Evolutionary conservation across 257 asterid genomes (phyloP), one percentile per base, ranked within the genome.

Genomic region (Capsicum chinense): DNA sequence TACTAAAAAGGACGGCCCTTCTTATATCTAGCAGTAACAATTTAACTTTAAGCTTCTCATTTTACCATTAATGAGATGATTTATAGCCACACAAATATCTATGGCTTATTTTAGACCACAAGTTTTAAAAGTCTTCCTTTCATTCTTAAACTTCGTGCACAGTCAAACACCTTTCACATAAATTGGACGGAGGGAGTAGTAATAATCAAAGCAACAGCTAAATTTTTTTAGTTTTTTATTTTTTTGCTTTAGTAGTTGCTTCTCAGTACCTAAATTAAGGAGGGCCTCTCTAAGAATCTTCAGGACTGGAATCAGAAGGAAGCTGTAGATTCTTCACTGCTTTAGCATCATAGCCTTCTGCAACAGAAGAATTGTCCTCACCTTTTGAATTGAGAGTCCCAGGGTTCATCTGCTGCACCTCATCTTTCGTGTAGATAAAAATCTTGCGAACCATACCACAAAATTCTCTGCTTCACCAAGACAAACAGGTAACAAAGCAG

Each of bases 361-460:
- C 95, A 42, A 90, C 90, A 13, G 91, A 89, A 19, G 95, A 92
- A 82, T 67, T 89, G 81, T 94, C 97, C 83, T 94, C 98, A 7
- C 90, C 94, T 90, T 89, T 94, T 14, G 93, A 87, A 83, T 79
- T 90, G 58, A 92, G 88, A 69, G 96, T 90, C 84, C 97, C 92
- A 17, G 95, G 95, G 85, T 88, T 92, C 99, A 95, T 93, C 70
- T 89, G 87, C 78, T 93, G 97, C 42, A 92, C 97, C 86, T 94
- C 98, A 83, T 92, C 95, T 2, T 86, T 70, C 37, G 94, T 90
- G 83, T 88, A 92, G 86, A 94, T 88, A 58, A 83, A 89, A 74
- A 94, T 92, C 90, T 92, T 92, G 91, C 90, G 90, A 87, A 84
- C 97, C 94, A 94, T 94, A 85, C 89, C 88, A 90, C 97, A 90